Base-by-base conservation (phyloP, 208 protist species). In the Crithidia brevicula region DNA sequence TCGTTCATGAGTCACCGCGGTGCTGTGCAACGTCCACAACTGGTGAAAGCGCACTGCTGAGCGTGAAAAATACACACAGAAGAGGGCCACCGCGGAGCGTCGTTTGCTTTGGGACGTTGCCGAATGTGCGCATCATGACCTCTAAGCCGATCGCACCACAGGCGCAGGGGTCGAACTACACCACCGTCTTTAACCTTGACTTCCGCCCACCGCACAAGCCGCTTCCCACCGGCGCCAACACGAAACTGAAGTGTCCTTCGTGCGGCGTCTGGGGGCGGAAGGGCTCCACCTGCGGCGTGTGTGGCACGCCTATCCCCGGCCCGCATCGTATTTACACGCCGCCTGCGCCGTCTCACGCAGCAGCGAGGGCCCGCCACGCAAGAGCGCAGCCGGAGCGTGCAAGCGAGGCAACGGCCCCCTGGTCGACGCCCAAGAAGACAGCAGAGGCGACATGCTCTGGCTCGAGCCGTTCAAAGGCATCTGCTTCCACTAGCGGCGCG, bases 221-320 rank as follows among this genome's bases (percentile, higher is more conserved):
- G 0, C 27, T 34, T 0, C 25, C 15, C 22, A 23, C 25, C 20
- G 30, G 49, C 16, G 54, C 45, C 10, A 75, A 75, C 61, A 75
- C 62, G 18, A 68, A 69, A 13, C 34, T 75, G 13, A 75, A 75
- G 46, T 75, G 70, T 8, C 60, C 54, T 0, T 75, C 61, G 0
- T 75, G 70, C 38, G 61, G 61, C 0, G 70, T 75, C 20, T 69
- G 70, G 70, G 70, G 61, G 11, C n/a, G 45, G 22, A 75, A 75
- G 22, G 36, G 70, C 13, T 52, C 70, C 3, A 62, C 50, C 34
- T 75, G 70, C 18, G 27, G 38, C 0, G 70, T 75, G 31, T 69
- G 61, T 25, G 27, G 36, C n/a, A 53, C 46, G 6, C n/a, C 25
- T 1, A 69, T 77, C 36, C 71, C 71, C 5, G 54, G 61, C 2